Evolutionary conservation across 1,284 basidiomycete species (phyloP), one percentile per base, ranked within the genome.

Genomic region (Cystobasidium slooffiae): DNA sequence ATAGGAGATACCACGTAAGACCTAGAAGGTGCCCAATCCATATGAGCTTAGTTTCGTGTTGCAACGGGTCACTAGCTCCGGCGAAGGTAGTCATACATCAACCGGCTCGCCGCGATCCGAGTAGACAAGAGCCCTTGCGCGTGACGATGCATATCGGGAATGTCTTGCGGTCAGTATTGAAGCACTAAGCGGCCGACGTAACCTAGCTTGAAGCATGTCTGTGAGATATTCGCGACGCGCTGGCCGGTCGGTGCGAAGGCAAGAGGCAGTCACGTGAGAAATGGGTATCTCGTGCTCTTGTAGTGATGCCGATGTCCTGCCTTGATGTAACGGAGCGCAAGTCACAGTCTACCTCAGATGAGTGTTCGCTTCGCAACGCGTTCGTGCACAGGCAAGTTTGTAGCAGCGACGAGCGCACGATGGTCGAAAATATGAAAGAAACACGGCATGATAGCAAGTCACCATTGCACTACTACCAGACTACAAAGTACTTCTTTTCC

Each of bases 41-140:
- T 20, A 31, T n/a, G n/a, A 68, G 31, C 31, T 31, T 31, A 5
- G 31, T 31, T 31, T 41, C 59, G 18, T 18, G 24, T n/a, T 18
- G 39, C 1, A 44, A 1, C 5, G 18, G 24, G 59, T 24, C 31
- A 14, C 20, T n/a, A 58, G 16, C 5, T 6, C 47, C 16, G 9
- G 41, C 14, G 52, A 44, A 10, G 8, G n/a, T n/a, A 18, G 4
- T 3, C 43, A 6, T 24, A 73, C 70, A 20, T 73, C 80, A 12
- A 84, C 77, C 1, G 90, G 89, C 64, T 87, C 83, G 44, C 91
- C 91, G 75, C 85, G 86, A 20, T 84, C 78, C 1, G 84, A 82
- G 81, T 90, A 92, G 49, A 89, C 84, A 47, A 92, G 82, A 7
- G 90, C 90, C 74, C 90, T 87, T 46, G 49, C 70, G 51, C 63